Evolutionary conservation across 495 filamentous ascomycete species (phyloP), one percentile per base, ranked within the genome.

Genomic region (Penicillium steckii): DNA sequence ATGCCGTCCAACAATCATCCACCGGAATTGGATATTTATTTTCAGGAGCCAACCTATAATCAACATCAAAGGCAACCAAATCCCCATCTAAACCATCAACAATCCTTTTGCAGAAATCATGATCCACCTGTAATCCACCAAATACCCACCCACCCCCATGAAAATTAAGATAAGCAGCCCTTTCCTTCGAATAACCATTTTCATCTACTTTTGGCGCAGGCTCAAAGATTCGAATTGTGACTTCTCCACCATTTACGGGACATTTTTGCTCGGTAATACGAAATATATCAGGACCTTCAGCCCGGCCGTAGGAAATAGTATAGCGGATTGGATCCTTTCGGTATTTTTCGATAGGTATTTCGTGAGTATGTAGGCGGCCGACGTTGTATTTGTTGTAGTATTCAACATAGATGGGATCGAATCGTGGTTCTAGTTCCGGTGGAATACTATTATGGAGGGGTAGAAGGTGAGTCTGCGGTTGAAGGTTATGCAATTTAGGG

Each of bases 111-210:
- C 69, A 74, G 32, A 70, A 66, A 26, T 68, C 66, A 55, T 72
- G 69, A 33, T 74, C 71, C 1, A 46, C 52, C 1, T 37, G 17
- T 0, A 74, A 60, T 6, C 66, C 65, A 1, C 71, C 69, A 56
- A 71, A 72, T 12, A 74, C 69, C 71, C 69, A 74, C 17, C 71
- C 71, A 33, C 71, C 67, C 8, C 71, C 71, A 33, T 74, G 69
- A 44, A 71, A 71, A 44, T 71, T 72, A 49, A 74, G 24, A 55
- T 72, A 72, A 12, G 61, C 71, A 1, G 67, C 69, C 52, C 69
- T 64, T 35, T 65, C 68, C 57, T 63, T 61, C n/a, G 59, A 57
- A 18, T 61, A 50, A 2, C 66, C 61, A 23, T 69, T 50, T 3
- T 56, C 57, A 38, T 72, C 57, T 7, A 52, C n/a, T 35, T 65